Evolutionary conservation across 2,329 filamentous ascomycete species (phyloP), one percentile per base, ranked within the genome.

Genomic region (Malbranchea zuffiana): DNA sequence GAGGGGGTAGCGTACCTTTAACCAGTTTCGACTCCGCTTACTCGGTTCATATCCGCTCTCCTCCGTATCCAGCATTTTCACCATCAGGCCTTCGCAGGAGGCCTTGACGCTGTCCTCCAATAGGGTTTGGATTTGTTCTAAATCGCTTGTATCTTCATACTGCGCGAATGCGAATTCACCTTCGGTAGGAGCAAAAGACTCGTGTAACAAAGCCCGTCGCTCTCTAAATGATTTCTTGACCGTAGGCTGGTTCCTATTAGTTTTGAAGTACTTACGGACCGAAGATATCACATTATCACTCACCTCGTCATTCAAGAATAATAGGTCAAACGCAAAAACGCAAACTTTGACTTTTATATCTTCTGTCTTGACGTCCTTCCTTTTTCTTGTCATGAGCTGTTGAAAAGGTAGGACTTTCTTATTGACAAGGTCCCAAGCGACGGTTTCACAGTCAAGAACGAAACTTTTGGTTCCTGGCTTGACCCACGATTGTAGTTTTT

Each of bases 371-470:
- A 96, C 90, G 50, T 96, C 88, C 64, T 96, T 98, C 58, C 83
- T 80, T 67, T 98, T 98, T 37, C 90, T 75, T 10, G 90, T 96
- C 90, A 96, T 96, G 29, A 98, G 72, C 56, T 94, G 86, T 59
- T 98, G 90, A 67, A 98, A 98, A 0, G 90, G 90, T 25, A 98
- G 61, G 10, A 98, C 84, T 59, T 94, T 94, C 70, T 94, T 95
- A 66, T 90, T 85, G 1, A 72, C 71, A n/a, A 84, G 72, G 59
- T 98, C 90, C 88, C 90, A 96, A 1, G 83, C 90, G 8, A 96
- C 90, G 1, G 88, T 94, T 65, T 98, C 90, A 56, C 90, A 98
- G 57, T 98, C 90, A n/a, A 98, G 68, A 10, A 98, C 90, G 53
- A 98, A 98, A 55, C 86, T 94, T 61, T 82, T 84, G 7, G 90